Evolutionary conservation across 768 basidiomycete genomes (phyloP), one percentile per base, ranked within the genome.

Genomic region (Termitomyces sp.): DNA sequence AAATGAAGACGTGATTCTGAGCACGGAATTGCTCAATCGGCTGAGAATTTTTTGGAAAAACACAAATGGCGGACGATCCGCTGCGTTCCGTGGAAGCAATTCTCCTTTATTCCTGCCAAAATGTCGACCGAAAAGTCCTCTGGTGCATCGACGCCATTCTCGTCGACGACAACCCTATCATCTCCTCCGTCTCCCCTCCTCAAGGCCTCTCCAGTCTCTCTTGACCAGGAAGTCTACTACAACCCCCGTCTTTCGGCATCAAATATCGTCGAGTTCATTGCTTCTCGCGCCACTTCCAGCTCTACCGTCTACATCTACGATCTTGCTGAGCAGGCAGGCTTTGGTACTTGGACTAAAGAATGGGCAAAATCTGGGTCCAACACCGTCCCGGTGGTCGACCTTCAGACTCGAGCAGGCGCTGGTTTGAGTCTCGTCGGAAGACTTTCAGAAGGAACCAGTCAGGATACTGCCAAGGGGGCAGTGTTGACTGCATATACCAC

Each of bases 371-470:
- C 75, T 3, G 65, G 65, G 35, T 58, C 68, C 32, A 66, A 70
- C 16, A 72, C 80, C 1, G 79, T 84, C 0, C 73, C 81, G 16
- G 82, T 89, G 5, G 76, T 89, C 40, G 73, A 82, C 49, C 74
- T 92, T 58, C 92, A 96, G 73, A 92, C 90, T 22, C 78, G 94
- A 55, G 79, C 86, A 5, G 94, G 94, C 44, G 92, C 94, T 16
- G 94, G 94, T 9, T 70, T 93, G 54, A 80, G 81, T 63, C 75
- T 95, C 60, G 79, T 90, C 52, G 90, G 94, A 33, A 76, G 91
- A 48, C 73, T 94, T 47, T 90, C 88, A 7, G 86, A 90, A 63
- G 87, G 89, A 35, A 83, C 91, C 15, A 90, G 88, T 67, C 78
- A 78, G 60, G 86, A 90, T 58, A 78, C 80, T 4, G 75, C 73